Evolutionary conservation across 305 asterid genomes (phyloP).

Genomic region (Stenogyne calaminthoides): DNA sequence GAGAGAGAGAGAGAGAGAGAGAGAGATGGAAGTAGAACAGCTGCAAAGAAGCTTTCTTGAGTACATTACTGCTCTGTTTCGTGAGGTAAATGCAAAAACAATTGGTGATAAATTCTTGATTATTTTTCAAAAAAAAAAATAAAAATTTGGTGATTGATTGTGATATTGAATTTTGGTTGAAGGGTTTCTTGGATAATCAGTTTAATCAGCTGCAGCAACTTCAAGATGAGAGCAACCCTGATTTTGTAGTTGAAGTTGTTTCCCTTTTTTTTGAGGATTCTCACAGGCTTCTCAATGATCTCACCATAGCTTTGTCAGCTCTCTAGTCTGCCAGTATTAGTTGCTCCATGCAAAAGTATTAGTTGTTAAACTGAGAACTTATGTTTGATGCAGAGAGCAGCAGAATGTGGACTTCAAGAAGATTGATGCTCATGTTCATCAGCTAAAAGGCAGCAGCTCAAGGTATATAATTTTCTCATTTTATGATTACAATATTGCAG

Average conservation of each 20-base stretch:
- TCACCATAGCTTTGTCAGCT: conserved; percentile 48
- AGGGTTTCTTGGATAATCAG: conserved; percentile 70
- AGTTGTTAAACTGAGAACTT: too few species aligned
- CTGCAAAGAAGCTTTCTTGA: conserved; percentile 61
- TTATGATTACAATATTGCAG: background rate
- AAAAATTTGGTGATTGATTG: background rate
- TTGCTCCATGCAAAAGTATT: too few species aligned
- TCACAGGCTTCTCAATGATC: conserved; percentile 66
- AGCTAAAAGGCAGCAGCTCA: conserved; percentile 74
- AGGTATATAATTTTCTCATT: conserved; percentile 34
- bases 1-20: background rate
- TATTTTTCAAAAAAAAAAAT: background rate
- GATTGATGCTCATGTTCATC: conserved; percentile 72
- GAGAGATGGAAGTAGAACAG: conserved; percentile 51
- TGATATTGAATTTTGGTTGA: conserved; percentile 12
- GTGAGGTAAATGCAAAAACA: conserved; percentile 37
- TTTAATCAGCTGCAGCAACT: conserved; percentile 61
- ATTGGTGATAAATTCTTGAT: background rate
- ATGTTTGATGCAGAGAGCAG: conserved; percentile 49
- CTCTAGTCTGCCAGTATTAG: too few species aligned
- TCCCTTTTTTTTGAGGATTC: conserved; percentile 73
- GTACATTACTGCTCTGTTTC: conserved; percentile 42
- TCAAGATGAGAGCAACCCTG: conserved; percentile 71
- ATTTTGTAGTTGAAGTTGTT: conserved; percentile 62
- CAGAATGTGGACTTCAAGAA: conserved; percentile 59